These are phyloP conservation scores for Beauveria sp. DNA, from an alignment of 2,329 filamentous ascomycete species.

Conservation along the genomic window DNA sequence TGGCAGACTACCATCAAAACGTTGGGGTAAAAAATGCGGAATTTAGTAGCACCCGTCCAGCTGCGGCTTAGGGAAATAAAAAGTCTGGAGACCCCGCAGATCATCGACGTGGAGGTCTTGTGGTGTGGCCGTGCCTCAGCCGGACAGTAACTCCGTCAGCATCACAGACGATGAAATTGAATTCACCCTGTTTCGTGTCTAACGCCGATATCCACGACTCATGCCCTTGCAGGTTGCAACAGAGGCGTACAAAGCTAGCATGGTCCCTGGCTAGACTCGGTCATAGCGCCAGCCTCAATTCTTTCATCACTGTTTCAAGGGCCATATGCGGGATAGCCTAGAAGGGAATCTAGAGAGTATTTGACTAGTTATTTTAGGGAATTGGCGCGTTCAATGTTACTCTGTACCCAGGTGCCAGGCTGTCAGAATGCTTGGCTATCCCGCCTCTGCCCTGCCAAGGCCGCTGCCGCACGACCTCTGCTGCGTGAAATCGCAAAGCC, in stretches of 20 bases:
- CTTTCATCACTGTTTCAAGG: background rate
- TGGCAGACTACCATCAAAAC: background rate
- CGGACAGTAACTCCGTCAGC: no score
- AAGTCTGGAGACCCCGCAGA: constrained; percentile 8
- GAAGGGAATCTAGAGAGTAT: no score
- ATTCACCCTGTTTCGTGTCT: background rate
- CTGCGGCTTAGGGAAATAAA: background rate
- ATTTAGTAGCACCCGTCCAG: background rate
- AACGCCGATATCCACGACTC: background rate
- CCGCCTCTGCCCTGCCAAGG: background rate
- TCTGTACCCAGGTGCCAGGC: no score
- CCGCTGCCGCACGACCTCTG: background rate
- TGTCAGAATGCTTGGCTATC: no score
- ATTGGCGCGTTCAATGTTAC: no score
- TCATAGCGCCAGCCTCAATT: background rate
- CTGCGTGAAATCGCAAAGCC: background rate
- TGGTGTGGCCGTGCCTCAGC: no score
- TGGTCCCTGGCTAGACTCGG: background rate
- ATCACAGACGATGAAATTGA: background rate
- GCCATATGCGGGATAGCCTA: no score
- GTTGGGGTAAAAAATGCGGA: background rate
- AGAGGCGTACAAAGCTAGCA: no score
- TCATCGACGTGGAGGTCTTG: background rate
- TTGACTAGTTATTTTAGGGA: no score
- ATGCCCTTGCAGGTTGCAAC: background rate